Base-by-base conservation (phyloP, 1,139 yeast genomes). In the Candida tetrigidarum region DNA sequence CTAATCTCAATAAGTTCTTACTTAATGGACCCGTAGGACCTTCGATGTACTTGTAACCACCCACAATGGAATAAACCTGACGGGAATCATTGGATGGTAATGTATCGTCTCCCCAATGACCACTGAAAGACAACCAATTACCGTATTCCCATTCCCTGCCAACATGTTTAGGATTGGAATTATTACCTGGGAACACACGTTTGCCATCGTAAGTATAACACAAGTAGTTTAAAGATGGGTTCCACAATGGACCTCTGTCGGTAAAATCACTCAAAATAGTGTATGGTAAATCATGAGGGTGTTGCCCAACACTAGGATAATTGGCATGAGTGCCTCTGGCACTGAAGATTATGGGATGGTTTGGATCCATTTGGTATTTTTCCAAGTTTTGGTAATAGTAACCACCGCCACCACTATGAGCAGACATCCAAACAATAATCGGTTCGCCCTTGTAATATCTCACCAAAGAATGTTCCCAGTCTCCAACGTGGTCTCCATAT, bases 311-410 rank as follows among this genome's bases (percentile, higher is more conserved):
- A n/a, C 96, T 81, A 0, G 95, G 96, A 60, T 93, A 93, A 63
- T 92, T 92, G 12, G 98, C 98, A 66, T 93, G 99, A 0, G 99
- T 93, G 0, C 99, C 99, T 51, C 97, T 72, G 0, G 97, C 97
- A 32, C 96, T 82, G 63, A 87, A 93, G 2, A 93, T 78, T 12
- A 91, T 77, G 0, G 98, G 97, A 51, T 74, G 78, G 43, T 56
- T 68, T 3, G 66, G 59, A 41, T 73, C 72, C 10, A 66, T 50
- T 43, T 80, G 81, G 46, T 78, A 77, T 58, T 86, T 87, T 58
- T 91, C 97, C 50, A 91, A 67, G 23, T 90, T 86, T 20, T 79
- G 74, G 60, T 83, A 92, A 53, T 77, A 76, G 62, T 86, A 93
- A 0, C 96, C 97, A 18, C 92, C 86, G 3, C 99, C 99, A 9